Base-by-base conservation (phyloP, 2,329 filamentous ascomycete genomes). In the Huntiella omanensis region DNA sequence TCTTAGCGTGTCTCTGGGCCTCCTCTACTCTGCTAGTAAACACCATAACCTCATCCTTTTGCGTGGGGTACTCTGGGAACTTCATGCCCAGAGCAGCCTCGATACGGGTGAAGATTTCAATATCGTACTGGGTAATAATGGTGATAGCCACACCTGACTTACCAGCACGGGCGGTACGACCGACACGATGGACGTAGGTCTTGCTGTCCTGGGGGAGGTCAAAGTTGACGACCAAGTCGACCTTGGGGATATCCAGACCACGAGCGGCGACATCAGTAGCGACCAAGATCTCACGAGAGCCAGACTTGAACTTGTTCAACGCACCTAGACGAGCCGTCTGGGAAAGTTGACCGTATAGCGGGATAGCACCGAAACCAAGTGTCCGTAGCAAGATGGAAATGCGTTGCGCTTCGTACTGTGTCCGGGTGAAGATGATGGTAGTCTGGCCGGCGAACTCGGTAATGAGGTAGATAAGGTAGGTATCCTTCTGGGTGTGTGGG, bases 251-350 rank as follows among this genome's bases (percentile, higher is more conserved):
- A 66, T 95, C 87, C 5, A 95, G 69, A 69, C 87, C 88, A 59
- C 87, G 78, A 1, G 87, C 83, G 1, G 87, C 87, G n/a, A 95
- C 84, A 59, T 95, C 87, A 0, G 87, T 95, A 8, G 86, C 86
- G 3, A 95, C 82, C 3, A 98, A 73, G 35, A 98, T 88, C 53
- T 92, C 77, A 37, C 86, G 71, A n/a, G 72, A 75, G 5, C 79
- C 77, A 3, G 80, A 69, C 46, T 81, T 78, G 69, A 98, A 96
- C 59, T 96, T 96, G 59, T 82, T 83, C 6, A 98, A 68, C 0
- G 91, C 83, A 5, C 85, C 87, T 1, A 96, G 66, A 53, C 91
- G 84, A 12, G 83, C 73, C 1, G 83, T 83, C 60, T 98, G 91
- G 1, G 78, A 86, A 43, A 98, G 73, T 58, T 94, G 84, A 6